These are phyloP conservation scores for Umbelopsis vinacea DNA, from an alignment of 192 early-diverging fungal genomes.

Conservation along the genomic window DNA sequence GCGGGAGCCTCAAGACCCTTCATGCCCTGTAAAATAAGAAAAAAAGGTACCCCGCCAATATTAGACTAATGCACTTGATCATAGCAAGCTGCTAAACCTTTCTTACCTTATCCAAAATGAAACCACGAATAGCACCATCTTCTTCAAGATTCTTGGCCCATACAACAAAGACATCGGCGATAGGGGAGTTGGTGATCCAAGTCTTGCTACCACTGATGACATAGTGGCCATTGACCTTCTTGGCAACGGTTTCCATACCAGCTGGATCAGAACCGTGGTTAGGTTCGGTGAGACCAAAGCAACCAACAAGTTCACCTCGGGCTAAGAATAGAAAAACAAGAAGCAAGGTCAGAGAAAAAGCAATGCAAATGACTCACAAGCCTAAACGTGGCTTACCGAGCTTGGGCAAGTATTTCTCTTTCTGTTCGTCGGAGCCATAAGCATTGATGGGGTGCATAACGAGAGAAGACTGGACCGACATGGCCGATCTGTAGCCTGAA, in stretches of 20 bases:
- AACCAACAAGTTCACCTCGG: constrained; percentile 84
- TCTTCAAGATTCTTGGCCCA: constrained; percentile 91
- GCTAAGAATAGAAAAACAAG: constrained; percentile 57
- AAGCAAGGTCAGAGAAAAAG: neutral
- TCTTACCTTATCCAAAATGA: constrained; percentile 86
- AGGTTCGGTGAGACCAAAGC: constrained; percentile 97
- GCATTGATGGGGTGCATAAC: constrained; percentile 99
- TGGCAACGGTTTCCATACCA: constrained; percentile 90
- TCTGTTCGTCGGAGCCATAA: constrained; percentile 88
- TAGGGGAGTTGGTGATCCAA: constrained; percentile 99
- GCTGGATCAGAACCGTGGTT: constrained; percentile 96
- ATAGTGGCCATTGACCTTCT: constrained; percentile 70
- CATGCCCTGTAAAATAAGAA: constrained; percentile 64
- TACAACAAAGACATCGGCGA: constrained; percentile 95
- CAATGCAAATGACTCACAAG: neutral
- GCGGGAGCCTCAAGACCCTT: constrained; percentile 84
- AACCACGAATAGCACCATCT: constrained; percentile 85
- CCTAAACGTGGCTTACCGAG: constrained; percentile 58
- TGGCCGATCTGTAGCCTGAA: constrained; percentile 95
- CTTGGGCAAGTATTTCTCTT: constrained; percentile 88
- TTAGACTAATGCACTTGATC: no score
- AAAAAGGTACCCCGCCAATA: no score
- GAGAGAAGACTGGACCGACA: constrained; percentile 98
- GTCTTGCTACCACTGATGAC: constrained; percentile 93
- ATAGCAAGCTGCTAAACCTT: neutral